Base-by-base conservation (phyloP, 805 yeast species). In the Barnettozyma siamensis region DNA sequence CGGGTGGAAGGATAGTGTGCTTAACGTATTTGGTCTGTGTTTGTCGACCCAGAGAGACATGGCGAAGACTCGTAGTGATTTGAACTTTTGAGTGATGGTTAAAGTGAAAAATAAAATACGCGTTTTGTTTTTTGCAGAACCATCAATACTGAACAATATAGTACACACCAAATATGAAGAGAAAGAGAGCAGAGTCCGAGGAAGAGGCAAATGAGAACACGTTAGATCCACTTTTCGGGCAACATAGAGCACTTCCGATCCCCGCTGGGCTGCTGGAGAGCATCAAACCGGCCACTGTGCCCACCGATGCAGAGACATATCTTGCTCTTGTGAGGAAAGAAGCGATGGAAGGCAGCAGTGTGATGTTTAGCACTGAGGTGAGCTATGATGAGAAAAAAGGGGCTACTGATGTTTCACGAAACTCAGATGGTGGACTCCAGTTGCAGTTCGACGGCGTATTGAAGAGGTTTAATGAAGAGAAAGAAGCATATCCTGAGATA, bases 1-100 rank as follows among this genome's bases (percentile, higher is more conserved):
- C 0, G 62, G 63, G 56, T 88, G 95, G 59, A 74, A 89, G 39
- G 80, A 77, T 35, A 93, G 68, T 20, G 69, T 71, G 2, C 70
- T 75, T 37, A 93, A 68, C 1, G 70, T 66, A 46, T 68, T 76
- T 7, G 99, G 99, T 50, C 97, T 75, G 62, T 88, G 80, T 51
- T 88, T 88, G 62, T 93, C 98, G 7, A 94, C 96, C 99, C 99
- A 93, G 60, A 93, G 73, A 7, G 96, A 83, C 96, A 89, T 89
- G 3, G 23, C 15, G 37, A 26, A 34, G 16, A 6, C 11, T 12
- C 7, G 32, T 15, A 5, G 8, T 30, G 12, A 7, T 11, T 15
- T 3, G 17, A 30, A 7, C 19, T 15, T 7, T 30, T 30, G 32
- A 30, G n/a, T 2, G 11, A 16, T 18, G 12, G 21, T 23, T 33